phyloP scores from a whole-genome alignment of 2,329 filamentous ascomycete species.

The Sporothrix globosa region DNA sequence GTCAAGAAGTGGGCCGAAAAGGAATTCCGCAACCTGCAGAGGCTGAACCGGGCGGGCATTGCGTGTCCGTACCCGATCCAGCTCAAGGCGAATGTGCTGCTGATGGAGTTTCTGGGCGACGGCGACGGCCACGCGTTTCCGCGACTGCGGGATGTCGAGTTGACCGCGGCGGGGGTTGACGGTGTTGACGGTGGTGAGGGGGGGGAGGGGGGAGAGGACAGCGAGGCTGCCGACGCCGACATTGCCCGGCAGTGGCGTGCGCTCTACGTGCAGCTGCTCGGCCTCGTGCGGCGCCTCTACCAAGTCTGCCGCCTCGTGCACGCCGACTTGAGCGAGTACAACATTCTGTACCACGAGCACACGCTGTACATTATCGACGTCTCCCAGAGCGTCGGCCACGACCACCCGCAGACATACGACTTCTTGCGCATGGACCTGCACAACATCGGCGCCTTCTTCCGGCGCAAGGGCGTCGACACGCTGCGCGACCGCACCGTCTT shows the following conservation, averaged over 20 bases:
- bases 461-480: constrained; percentile 78
- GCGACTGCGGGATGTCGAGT: constrained; percentile 80
- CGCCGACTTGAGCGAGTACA: constrained; percentile 97
- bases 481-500: constrained; percentile 80
- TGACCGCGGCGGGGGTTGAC: constrained; percentile 47
- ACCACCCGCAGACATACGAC: constrained; percentile 88
- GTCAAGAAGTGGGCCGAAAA: constrained; percentile 99
- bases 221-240: constrained; percentile 53
- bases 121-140: constrained; percentile 86
- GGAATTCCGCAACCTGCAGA: constrained; percentile 89
- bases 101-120: constrained; percentile 92
- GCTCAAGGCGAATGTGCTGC: constrained; percentile 89
- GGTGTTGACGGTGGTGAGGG: no score
- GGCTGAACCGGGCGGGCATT: constrained; percentile 82
- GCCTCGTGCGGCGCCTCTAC: constrained; percentile 91
- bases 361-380: constrained; percentile 95
- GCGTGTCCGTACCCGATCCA: constrained; percentile 87
- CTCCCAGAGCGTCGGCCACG: constrained; percentile 94
- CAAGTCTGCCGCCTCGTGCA: constrained; percentile 90
- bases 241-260: constrained; percentile 66
- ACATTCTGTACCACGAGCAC: constrained; percentile 83
- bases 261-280: constrained; percentile 81
- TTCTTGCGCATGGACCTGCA: constrained; percentile 99
- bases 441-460: constrained; percentile 93
- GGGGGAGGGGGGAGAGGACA: constrained; percentile 51